A percentile compares a stretch with the other conserved stretches of the same genome.
Conservation (phyloP, 345 rosid species). For the Schrenkiella parvula region DNA sequence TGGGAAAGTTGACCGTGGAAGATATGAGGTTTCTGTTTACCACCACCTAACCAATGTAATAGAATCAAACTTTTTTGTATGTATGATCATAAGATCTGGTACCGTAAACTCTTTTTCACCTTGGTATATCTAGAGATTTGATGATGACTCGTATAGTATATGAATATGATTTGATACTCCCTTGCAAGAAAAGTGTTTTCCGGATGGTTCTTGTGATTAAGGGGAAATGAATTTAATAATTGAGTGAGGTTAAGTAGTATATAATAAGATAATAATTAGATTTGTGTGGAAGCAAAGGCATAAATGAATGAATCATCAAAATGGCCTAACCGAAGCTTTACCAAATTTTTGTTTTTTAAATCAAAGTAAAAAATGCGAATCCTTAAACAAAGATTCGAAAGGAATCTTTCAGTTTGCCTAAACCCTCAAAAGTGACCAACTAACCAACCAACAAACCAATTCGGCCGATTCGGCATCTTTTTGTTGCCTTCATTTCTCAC, state of each 20-base stretch:
- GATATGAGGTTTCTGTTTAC: conserved; percentile 74
- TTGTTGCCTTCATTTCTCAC: conserved; percentile 21
- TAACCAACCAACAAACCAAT: conserved; percentile 21
- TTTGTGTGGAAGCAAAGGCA: conserved; percentile 29
- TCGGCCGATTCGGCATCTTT: conserved; percentile 15
- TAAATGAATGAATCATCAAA: conserved; percentile 26
- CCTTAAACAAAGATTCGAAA: conserved; percentile 17
- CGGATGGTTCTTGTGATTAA: background rate
- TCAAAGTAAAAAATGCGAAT: conserved; percentile 9
- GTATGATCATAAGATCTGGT: background rate
- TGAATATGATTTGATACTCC: background rate
- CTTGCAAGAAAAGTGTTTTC: conserved; percentile 2
- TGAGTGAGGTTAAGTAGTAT: background rate
- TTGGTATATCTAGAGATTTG: background rate
- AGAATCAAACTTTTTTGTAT: background rate
- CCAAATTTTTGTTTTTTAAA: too few relatives aligned
- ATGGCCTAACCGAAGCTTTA: conserved; percentile 11
- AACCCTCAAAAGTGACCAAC: conserved; percentile 1
- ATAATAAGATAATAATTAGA: conserved; percentile 6
- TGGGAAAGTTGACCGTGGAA: conserved; percentile 70
- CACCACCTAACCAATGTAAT: conserved; percentile 28
- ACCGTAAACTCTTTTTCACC: background rate
- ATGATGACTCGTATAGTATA: background rate
- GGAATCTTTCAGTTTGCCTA: conserved; percentile 23
- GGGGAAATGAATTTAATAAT: background rate